phyloP scores from a whole-genome alignment of 1,284 basidiomycete genomes.

The Vanrija sp. region DNA sequence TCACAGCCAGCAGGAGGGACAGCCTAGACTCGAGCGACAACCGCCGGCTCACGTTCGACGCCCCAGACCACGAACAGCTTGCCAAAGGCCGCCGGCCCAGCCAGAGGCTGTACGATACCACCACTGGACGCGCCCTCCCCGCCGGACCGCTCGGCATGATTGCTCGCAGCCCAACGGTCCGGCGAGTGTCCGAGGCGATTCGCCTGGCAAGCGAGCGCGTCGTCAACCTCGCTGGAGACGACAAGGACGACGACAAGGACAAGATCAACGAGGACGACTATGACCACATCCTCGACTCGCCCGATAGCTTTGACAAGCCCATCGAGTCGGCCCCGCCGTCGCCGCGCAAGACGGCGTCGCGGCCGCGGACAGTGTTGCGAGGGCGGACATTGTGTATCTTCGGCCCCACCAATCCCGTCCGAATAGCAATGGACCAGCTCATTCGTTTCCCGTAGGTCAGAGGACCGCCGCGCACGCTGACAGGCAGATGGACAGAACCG shows the following conservation, averaged over 20 bases:
- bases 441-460: slow-evolving; percentile 62
- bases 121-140: neutral
- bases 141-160: slow-evolving; percentile 11
- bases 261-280: slow-evolving; percentile 56
- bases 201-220: slow-evolving; percentile 64
- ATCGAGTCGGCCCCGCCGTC: neutral
- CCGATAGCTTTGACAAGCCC: too few species aligned
- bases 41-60: slow-evolving; percentile 5
- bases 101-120: neutral
- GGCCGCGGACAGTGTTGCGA: slow-evolving; percentile 55
- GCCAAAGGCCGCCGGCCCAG: neutral
- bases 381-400: slow-evolving; percentile 77
- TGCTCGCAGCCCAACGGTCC: slow-evolving; percentile 32
- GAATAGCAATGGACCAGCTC: slow-evolving; percentile 62
- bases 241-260: slow-evolving; percentile 52
- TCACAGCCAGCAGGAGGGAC: too few species aligned
- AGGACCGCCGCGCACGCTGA: slow-evolving; percentile 24
- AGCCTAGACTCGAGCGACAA: neutral
- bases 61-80: neutral
- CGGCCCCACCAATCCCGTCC: slow-evolving; percentile 63
- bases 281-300: slow-evolving; percentile 10
- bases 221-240: slow-evolving; percentile 67
- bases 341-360: neutral
- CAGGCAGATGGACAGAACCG: slow-evolving; percentile 77
- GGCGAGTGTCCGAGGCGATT: slow-evolving; percentile 33